Conservation (phyloP, 495 filamentous ascomycete species). For the Xeromyces bisporus region DNA sequence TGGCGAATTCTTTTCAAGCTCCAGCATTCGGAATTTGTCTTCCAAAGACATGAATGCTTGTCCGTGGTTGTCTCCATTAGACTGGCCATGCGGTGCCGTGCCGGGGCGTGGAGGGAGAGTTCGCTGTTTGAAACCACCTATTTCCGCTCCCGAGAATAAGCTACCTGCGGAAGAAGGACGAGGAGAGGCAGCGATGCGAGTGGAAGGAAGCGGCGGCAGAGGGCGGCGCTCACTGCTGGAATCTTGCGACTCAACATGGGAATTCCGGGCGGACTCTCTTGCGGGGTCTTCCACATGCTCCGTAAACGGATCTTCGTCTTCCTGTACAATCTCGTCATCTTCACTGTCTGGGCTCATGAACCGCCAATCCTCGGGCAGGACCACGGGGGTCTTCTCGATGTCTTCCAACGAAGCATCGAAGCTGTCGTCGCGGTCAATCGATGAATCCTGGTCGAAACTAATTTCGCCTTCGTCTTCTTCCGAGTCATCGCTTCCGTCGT, state of each 20-base stretch:
- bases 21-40: constrained; percentile 68
- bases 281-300: constrained; percentile 44
- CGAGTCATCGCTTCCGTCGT: constrained; percentile 87
- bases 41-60: constrained; percentile 61
- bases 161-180: constrained; percentile 29
- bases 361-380: constrained; percentile 89
- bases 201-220: constrained; percentile 54
- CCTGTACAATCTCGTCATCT: constrained; percentile 32
- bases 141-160: constrained; percentile 43
- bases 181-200: constrained; percentile 16
- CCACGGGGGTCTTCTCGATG: constrained; percentile 89
- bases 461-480: constrained; percentile 52
- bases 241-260: constrained; percentile 45
- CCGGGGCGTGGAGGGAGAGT: constrained; percentile 48
- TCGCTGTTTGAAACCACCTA: constrained; percentile 42
- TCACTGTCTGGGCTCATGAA: constrained; percentile 50
- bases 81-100: constrained; percentile 45
- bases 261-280: constrained; percentile 26
- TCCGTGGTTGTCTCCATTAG: constrained; percentile 36
- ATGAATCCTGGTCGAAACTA: constrained; percentile 53
- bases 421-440: constrained; percentile 62
- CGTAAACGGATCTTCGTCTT: constrained; percentile 53
- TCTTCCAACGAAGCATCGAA: constrained; percentile 91
- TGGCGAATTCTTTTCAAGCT: constrained; percentile 46
- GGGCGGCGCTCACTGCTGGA: constrained; percentile 61